Evolutionary conservation across 1,139 yeast genomes (phyloP).

Genomic region (Suhomyces choctaworum): DNA sequence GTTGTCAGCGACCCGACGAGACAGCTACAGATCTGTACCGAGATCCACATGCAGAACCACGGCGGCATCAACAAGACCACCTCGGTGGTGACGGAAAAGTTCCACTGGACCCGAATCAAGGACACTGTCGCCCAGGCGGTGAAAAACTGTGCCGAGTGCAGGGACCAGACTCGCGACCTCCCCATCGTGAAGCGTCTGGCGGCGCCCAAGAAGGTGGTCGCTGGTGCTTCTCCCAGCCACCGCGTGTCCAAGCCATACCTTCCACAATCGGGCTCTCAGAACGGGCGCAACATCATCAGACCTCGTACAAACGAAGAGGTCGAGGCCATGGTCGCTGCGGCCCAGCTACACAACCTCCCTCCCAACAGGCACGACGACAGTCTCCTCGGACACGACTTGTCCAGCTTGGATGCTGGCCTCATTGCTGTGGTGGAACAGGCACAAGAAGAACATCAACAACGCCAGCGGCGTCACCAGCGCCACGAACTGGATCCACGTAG

Average conservation of each 20-base stretch:
- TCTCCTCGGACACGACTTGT: conserved; percentile 38
- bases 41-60: conserved; percentile 66
- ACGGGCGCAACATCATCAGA: conserved; percentile 25
- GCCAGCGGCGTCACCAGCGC: conserved; percentile 18
- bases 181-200: conserved; percentile 30
- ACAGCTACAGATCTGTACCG: conserved; percentile 75
- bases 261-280: conserved; percentile 12
- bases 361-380: conserved; percentile 32
- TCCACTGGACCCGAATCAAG: conserved; percentile 90
- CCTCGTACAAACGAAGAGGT: conserved; percentile 30
- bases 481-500: conserved; percentile 12
- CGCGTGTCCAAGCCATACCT: conserved; percentile 9
- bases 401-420: conserved; percentile 52
- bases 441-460: conserved; percentile 40
- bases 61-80: conserved; percentile 94
- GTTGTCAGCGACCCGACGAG: conserved; percentile 74
- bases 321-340: conserved; percentile 39
- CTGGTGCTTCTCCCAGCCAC: conserved; percentile 21
- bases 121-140: conserved; percentile 83
- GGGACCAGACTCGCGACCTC: conserved; percentile 42
- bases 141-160: conserved; percentile 73
- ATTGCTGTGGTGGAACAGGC: conserved; percentile 72
- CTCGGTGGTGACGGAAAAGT: conserved; percentile 69
- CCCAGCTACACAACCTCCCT: conserved; percentile 36
- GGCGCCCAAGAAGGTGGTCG: conserved; percentile 23